Conservation (phyloP, 2,329 filamentous ascomycete species). For the Hortaea werneckii region DNA sequence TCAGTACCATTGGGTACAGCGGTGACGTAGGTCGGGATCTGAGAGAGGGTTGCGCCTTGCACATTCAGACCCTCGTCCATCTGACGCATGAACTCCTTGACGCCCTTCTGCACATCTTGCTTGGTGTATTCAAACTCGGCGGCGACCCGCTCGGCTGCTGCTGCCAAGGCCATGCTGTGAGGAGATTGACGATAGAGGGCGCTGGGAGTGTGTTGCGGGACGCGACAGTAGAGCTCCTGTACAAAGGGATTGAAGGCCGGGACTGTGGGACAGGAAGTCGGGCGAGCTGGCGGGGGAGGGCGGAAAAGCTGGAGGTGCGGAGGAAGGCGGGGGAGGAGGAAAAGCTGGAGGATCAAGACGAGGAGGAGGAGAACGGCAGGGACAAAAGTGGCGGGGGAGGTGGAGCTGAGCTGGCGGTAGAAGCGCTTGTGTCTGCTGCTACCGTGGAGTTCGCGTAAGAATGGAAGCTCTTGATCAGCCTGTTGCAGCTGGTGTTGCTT, state of each 20-base stretch:
- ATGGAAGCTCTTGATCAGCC: constrained; percentile 17
- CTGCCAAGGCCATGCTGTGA: constrained; percentile 42
- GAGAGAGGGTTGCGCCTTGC: constrained; percentile 73
- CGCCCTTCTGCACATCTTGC: constrained; percentile 66
- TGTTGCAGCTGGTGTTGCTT: neutral
- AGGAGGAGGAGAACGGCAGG: constrained; percentile 13
- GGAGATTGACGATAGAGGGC: constrained; percentile 14
- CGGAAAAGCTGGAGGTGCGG: constrained; percentile 12
- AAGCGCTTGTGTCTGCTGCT: neutral
- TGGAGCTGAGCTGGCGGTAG: neutral
- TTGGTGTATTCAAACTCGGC: constrained; percentile 77
- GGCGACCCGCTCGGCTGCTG: constrained; percentile 70
- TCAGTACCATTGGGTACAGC: constrained; percentile 93
- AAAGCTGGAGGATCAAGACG: constrained; percentile 14
- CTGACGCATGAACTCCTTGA: constrained; percentile 76
- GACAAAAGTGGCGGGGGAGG: constrained; percentile 10
- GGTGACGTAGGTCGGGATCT: constrained; percentile 96
- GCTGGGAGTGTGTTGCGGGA: constrained; percentile 17
- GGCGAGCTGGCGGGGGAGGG: constrained; percentile 9
- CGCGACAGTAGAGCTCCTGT: constrained; percentile 25
- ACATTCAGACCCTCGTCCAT: constrained; percentile 79
- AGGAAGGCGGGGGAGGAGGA: constrained; percentile 12
- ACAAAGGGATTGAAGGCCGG: constrained; percentile 24
- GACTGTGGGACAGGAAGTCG: constrained; percentile 18
- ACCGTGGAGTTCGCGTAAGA: constrained; percentile 19